Evolutionary conservation across 371 early-diverging fungal genomes (phyloP).

Genomic region (Mucor lusitanicus): DNA sequence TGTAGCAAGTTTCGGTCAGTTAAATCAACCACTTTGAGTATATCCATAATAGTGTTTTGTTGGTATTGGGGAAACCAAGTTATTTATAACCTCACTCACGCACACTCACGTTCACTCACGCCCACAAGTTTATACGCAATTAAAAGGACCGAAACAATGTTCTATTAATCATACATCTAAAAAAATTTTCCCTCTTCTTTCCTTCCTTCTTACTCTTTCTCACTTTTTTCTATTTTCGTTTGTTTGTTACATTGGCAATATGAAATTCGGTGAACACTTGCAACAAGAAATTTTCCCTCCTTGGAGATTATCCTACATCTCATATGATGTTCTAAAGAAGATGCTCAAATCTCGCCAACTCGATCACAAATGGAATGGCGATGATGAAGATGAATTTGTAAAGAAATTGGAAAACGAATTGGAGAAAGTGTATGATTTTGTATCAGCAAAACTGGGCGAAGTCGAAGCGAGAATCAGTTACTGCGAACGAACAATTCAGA

Average conservation of each 20-base stretch:
- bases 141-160: not conserved
- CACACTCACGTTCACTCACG: no score
- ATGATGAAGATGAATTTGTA: slow-evolving; percentile 75
- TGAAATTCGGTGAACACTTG: slow-evolving; percentile 39
- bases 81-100: not conserved
- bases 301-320: slow-evolving; percentile 28
- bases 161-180: not conserved
- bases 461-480: slow-evolving; percentile 80
- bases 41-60: not conserved
- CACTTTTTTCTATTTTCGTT: slow-evolving; percentile 5
- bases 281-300: slow-evolving; percentile 31
- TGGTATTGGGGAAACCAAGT: not conserved
- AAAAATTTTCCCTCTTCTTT: slow-evolving; percentile 4
- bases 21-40: not conserved
- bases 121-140: not conserved
- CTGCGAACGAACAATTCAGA: slow-evolving; percentile 74
- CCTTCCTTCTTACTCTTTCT: slow-evolving; percentile 1
- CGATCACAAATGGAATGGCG: slow-evolving; percentile 51
- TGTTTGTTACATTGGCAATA: slow-evolving; percentile 4
- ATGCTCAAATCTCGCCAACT: slow-evolving; percentile 18
- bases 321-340: slow-evolving; percentile 25
- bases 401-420: slow-evolving; percentile 73
- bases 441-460: slow-evolving; percentile 80
- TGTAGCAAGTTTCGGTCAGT: not conserved
- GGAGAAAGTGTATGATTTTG: slow-evolving; percentile 83